phyloP scores from a whole-genome alignment of 805 yeast genomes.

The Myxozyma mucilagina region DNA sequence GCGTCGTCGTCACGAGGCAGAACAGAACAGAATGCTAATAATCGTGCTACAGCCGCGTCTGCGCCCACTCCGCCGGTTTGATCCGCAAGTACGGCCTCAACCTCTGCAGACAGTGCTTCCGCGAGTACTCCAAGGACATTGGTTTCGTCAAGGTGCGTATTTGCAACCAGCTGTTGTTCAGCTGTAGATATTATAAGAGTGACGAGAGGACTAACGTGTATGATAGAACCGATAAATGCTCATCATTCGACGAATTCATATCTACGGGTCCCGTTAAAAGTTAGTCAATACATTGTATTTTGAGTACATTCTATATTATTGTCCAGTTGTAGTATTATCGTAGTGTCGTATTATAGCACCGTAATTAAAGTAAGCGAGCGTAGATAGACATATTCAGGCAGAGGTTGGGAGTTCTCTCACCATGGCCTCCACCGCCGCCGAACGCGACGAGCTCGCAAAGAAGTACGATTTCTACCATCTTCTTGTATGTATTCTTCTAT shows the following conservation, averaged over 20 bases:
- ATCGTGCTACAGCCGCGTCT: conserved; percentile 62
- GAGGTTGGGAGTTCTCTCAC: background rate
- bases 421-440: conserved; percentile 17
- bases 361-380: background rate
- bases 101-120: conserved; percentile 99
- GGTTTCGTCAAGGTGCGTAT: conserved; percentile 82
- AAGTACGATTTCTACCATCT: conserved; percentile 28
- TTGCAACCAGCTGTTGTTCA: background rate
- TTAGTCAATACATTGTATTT: background rate
- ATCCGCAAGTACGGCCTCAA: conserved; percentile 99
- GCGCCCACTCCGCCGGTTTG: conserved; percentile 94
- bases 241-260: background rate
- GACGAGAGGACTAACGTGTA: too few species aligned
- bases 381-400: background rate
- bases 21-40: background rate
- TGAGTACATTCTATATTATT: background rate
- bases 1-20: background rate
- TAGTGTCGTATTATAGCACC: background rate
- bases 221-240: conserved; percentile 18
- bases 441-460: conserved; percentile 26
- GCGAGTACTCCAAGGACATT: conserved; percentile 98
- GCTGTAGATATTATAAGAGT: background rate
- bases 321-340: background rate
- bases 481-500: conserved; percentile 13
- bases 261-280: too few species aligned